Conservation (phyloP, 768 basidiomycete species). For the Mycena vulgaris region DNA sequence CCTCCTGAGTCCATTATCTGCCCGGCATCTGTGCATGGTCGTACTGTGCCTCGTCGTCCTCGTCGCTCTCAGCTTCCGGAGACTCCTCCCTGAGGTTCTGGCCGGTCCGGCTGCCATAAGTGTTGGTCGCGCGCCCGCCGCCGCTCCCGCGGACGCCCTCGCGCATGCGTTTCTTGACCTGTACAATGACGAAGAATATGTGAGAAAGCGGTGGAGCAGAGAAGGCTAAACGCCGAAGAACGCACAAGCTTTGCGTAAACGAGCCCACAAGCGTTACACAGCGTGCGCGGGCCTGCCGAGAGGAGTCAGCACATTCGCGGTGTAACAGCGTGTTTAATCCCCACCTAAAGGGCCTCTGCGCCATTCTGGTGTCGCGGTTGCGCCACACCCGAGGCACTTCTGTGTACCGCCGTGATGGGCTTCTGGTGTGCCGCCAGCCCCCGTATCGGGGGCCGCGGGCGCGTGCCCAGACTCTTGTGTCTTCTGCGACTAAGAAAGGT, state of each 20-base stretch:
- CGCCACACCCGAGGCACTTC: constrained; percentile 85
- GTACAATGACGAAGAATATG: constrained; percentile 10
- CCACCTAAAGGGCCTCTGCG: constrained; percentile 85
- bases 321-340: constrained; percentile 8
- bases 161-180: constrained; percentile 55
- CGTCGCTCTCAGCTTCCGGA: constrained; percentile 38
- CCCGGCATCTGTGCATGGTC: constrained; percentile 29
- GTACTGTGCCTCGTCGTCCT: constrained; percentile 38
- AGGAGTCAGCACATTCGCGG: constrained; percentile 23
- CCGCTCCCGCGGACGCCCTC: constrained; percentile 42
- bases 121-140: constrained; percentile 16
- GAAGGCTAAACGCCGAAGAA: constrained; percentile 37
- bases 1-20: constrained; percentile 28
- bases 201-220: constrained; percentile 20
- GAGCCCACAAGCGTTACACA: constrained; percentile 90
- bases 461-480: constrained; percentile 20
- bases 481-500: constrained; percentile 31
- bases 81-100: constrained; percentile 27
- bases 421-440: constrained; percentile 12
- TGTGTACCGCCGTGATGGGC: constrained; percentile 51
- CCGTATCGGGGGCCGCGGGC: constrained; percentile 22
- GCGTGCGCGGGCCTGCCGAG: constrained; percentile 78
- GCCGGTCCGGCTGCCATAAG: constrained; percentile 15
- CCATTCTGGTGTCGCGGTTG: constrained; percentile 92
- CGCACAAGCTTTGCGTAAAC: constrained; percentile 90